Evolutionary conservation across 768 basidiomycete genomes (phyloP).

Genomic region (Suillus bovinus): DNA sequence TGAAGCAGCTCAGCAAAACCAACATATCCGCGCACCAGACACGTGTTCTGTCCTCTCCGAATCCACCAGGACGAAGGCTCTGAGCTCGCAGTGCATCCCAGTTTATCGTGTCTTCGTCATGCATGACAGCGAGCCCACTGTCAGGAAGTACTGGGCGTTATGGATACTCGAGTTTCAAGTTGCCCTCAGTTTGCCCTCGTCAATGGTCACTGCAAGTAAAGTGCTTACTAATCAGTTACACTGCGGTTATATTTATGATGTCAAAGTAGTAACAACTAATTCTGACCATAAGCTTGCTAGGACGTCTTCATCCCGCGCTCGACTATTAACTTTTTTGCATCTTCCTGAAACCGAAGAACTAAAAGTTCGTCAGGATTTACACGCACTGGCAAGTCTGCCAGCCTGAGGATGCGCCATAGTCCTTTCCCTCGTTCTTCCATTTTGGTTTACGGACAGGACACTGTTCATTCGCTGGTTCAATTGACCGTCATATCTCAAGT

Average conservation of each 20-base stretch:
- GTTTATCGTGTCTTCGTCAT: constrained; percentile 1
- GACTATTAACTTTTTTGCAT: background rate
- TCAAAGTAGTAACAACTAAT: too few species aligned
- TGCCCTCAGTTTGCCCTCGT: background rate
- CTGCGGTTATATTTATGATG: background rate
- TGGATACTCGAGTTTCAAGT: background rate
- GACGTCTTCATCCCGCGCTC: background rate
- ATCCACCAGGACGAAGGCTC: constrained; percentile 63
- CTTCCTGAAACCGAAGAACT: background rate
- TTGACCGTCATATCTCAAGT: constrained; percentile 73
- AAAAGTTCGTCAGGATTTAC: background rate
- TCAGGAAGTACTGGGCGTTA: background rate
- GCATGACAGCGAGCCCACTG: background rate
- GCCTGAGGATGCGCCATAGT: constrained; percentile 27
- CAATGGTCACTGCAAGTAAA: background rate
- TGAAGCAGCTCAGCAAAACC: constrained; percentile 17
- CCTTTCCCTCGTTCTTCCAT: constrained; percentile 69
- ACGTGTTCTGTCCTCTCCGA: constrained; percentile 51
- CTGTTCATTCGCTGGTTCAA: constrained; percentile 65
- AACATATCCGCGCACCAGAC: constrained; percentile 51
- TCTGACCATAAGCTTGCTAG: background rate
- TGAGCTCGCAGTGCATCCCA: constrained; percentile 48
- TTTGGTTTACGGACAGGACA: constrained; percentile 60
- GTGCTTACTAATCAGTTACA: background rate
- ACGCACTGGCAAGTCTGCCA: background rate